Evolutionary conservation across 805 yeast genomes (phyloP), one percentile per base, ranked within the genome.

Genomic region (Dipodascopsis uninucleata): DNA sequence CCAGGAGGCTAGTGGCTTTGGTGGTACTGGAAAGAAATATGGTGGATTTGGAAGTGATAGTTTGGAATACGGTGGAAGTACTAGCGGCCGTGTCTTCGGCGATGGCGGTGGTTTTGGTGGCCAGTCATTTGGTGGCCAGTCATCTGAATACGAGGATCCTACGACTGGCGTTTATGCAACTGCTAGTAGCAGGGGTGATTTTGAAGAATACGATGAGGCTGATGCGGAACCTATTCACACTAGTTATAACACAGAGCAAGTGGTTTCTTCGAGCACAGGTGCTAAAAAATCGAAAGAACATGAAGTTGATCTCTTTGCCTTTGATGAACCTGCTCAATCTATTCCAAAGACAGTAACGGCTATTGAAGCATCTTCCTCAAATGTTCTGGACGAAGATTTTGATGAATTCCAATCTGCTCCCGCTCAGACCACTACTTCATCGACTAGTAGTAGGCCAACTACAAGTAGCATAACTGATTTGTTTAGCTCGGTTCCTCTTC

Each of bases 351-450:
- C 32, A 24, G 33, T 33, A 12, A 12, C 43, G 7, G 37, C 40
- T 4, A 18, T 46, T 12, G 28, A 41, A 21, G 39, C 45, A 14
- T 36, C 51, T 4, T 29, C 49, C 5, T 31, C 47, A n/a, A n/a
- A n/a, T 20, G 49, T 41, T 2, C 43, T 52, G 33, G 65, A 63
- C 28, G 67, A 63, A 44, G 71, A 65, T 31, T 70, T 67, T 60
- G 83, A 76, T 53, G 84, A 79, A 55, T 79, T 79, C 71, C 82
- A 79, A 60, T 60, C 70, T 34, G 80, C 82, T n/a, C 40, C 54
- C 5, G 32, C 56, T 5, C 31, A 57, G 6, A 33, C 58, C 12
- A 40, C 59, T 12, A 36, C 54, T 4, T 9, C 59, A 21, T 22
- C 47, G 4, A 45, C 43, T 20, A 39, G 12, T 10, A 18, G 36